A percentile compares a stretch with the other conserved stretches of the same genome.
These are phyloP conservation scores for Thermoascus crustaceus DNA, from an alignment of 2,329 filamentous ascomycete species.

Conservation along the genomic window DNA sequence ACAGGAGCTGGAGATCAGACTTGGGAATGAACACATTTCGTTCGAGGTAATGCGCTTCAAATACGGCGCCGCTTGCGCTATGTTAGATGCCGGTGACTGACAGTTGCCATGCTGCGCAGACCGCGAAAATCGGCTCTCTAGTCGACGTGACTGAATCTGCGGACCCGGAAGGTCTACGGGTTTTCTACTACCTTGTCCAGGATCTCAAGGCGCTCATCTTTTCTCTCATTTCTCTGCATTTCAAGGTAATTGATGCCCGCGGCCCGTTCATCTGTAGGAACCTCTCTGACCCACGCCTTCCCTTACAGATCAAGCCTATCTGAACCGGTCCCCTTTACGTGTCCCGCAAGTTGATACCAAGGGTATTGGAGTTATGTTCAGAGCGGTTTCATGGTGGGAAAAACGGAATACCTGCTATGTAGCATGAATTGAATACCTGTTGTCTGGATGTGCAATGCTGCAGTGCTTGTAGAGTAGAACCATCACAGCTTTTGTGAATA, in stretches of 20 bases:
- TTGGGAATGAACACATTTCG: conserved; percentile 93
- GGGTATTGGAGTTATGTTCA: too few relatives aligned
- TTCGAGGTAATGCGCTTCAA: conserved; percentile 63
- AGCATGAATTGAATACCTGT: too few relatives aligned
- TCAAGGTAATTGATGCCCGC: conserved; percentile 58
- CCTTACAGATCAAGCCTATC: conserved; percentile 44
- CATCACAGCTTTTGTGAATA: too few relatives aligned
- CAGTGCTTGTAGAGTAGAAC: too few relatives aligned
- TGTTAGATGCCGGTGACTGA: not conserved
- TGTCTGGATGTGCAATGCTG: too few relatives aligned
- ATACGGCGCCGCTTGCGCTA: too few relatives aligned
- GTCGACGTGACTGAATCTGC: conserved; percentile 95
- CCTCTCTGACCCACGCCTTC: conserved; percentile 5
- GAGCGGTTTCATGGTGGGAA: too few relatives aligned
- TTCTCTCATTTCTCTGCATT: conserved; percentile 90
- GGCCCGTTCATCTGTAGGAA: not conserved
- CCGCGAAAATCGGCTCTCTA: conserved; percentile 93
- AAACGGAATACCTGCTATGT: too few relatives aligned
- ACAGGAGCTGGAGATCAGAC: conserved; percentile 88
- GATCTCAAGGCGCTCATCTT: conserved; percentile 96
- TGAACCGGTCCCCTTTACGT: conserved; percentile 18
- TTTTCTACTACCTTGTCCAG: conserved; percentile 98
- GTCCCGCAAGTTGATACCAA: not conserved
- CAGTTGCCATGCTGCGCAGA: conserved; percentile 46
- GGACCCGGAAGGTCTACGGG: conserved; percentile 88